Evolutionary conservation across 208 protist species (phyloP), one percentile per base, ranked within the genome.

Genomic region (Wallacemonas sp.): DNA sequence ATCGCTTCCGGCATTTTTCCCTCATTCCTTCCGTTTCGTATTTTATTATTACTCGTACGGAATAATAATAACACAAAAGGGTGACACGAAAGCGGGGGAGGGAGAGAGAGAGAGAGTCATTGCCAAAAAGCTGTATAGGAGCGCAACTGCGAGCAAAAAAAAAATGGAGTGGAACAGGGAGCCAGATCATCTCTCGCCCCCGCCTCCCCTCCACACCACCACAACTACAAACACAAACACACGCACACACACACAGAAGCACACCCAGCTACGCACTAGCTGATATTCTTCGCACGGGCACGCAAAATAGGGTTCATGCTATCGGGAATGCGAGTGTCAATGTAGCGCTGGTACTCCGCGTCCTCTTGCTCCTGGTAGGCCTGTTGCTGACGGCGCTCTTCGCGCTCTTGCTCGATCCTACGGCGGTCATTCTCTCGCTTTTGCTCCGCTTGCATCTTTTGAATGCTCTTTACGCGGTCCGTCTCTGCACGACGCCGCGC

Each of bases 391-490:
- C 63, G 64, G 17, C 56, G 56, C 44, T 82, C 71, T 14, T 84
- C 73, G 14, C 69, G 70, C 39, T 84, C 71, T 22, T 66, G 58
- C 65, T 84, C 77, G n/a, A 66, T 56, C 28, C 65, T 69, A 0
- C 63, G 78, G 15, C 63, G 75, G 1, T 69, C 71, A 27, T 90
- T 79, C 62, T 83, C 78, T 21, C 71, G 63, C 76, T 87, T 86
- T 66, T 96, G 82, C 22, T 45, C 75, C 2, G 85, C 85, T 69
- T 96, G 90, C 54, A 90, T 26, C 42, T 72, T 66, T 28, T 88
- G 84, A 30, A 88, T 86, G 8, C 22, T 46, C 59, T 76, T 68
- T 26, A 92, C 30, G 1, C 67, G 65, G 26, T 84, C 62, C 4
- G 74, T 77, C 53, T 84, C 79, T 9, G 58, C 72, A 0, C 75